Evolutionary conservation across 2,329 filamentous ascomycete genomes (phyloP).

Genomic region (Parastagonospora avenae): DNA sequence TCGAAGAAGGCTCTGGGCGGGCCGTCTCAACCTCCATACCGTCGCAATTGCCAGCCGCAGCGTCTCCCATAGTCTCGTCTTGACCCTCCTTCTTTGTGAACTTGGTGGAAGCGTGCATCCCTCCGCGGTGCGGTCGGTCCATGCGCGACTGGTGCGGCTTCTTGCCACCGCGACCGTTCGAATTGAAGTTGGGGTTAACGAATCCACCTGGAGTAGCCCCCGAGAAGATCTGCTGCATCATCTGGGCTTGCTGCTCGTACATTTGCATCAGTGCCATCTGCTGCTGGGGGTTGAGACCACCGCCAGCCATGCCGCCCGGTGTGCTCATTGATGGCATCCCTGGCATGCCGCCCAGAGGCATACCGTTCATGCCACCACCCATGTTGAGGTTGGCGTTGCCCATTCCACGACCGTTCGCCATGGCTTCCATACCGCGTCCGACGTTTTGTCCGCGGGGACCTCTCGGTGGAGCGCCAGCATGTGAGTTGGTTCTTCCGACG

Average conservation of each 20-base stretch:
- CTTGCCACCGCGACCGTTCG: conserved; percentile 42
- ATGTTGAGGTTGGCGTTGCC: conserved; percentile 39
- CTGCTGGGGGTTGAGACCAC: conserved; percentile 68
- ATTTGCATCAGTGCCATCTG: conserved; percentile 76
- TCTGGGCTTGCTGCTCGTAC: conserved; percentile 81
- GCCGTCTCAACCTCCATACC: conserved; percentile 67
- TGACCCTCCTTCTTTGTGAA: conserved; percentile 55
- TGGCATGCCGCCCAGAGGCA: conserved; percentile 38
- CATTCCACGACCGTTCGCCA: conserved; percentile 48
- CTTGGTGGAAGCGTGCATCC: conserved; percentile 60
- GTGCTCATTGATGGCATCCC: conserved; percentile 34
- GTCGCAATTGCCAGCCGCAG: conserved; percentile 47
- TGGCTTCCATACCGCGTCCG: conserved; percentile 40
- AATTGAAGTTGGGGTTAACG: conserved; percentile 60
- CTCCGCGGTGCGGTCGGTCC: conserved; percentile 46
- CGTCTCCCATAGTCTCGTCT: conserved; percentile 46
- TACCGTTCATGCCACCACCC: conserved; percentile 41
- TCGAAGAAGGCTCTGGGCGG: conserved; percentile 65
- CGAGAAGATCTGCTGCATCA: conserved; percentile 48
- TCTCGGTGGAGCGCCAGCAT: conserved; percentile 70
- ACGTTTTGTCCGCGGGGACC: conserved; percentile 65
- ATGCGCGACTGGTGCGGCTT: conserved; percentile 78
- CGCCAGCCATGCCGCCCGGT: conserved; percentile 51
- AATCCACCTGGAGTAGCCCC: conserved; percentile 54
- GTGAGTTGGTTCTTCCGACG: conserved; percentile 80